A percentile compares a stretch with the other conserved stretches of the same genome.
These are phyloP conservation scores for Daedaleopsis sinensis DNA, from an alignment of 768 basidiomycete species.

Conservation along the genomic window DNA sequence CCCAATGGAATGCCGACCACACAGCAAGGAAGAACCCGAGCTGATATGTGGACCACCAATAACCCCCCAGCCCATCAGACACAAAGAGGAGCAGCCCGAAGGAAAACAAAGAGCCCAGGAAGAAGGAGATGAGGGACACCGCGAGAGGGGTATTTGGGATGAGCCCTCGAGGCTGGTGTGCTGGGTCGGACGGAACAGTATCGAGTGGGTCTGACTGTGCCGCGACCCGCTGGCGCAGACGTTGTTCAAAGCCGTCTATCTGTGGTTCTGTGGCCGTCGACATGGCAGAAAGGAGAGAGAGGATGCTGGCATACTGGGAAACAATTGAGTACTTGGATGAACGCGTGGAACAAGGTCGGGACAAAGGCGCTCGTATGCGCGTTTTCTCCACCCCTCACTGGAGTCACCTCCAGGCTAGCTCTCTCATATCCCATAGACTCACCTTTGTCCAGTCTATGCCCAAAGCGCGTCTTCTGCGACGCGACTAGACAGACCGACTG, in stretches of 20 bases:
- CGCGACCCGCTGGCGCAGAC: constrained; percentile 45
- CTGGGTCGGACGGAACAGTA: constrained; percentile 50
- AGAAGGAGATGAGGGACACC: constrained; percentile 76
- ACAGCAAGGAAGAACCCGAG: constrained; percentile 83
- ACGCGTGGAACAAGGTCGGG: neutral
- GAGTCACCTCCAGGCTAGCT: neutral
- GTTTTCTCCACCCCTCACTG: neutral
- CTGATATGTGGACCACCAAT: constrained; percentile 73
- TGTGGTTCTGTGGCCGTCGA: constrained; percentile 5
- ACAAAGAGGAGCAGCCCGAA: constrained; percentile 56
- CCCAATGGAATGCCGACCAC: constrained; percentile 91
- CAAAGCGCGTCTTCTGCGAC: too few species aligned
- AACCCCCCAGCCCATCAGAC: constrained; percentile 44
- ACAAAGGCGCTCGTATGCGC: neutral
- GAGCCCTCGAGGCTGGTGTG: constrained; percentile 46
- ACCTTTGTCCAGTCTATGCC: too few species aligned
- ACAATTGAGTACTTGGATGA: constrained; percentile 13
- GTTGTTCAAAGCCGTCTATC: constrained; percentile 29
- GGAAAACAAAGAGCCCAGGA: constrained; percentile 76
- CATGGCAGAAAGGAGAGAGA: constrained; percentile 10
- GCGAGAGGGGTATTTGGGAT: constrained; percentile 92
- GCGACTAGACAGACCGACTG: too few species aligned
- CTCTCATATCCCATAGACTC: too few species aligned
- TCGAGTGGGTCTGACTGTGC: constrained; percentile 46
- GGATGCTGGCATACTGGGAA: constrained; percentile 3